Evolutionary conservation across 768 basidiomycete species (phyloP).

Genomic region (Boletus tomentosulus): DNA sequence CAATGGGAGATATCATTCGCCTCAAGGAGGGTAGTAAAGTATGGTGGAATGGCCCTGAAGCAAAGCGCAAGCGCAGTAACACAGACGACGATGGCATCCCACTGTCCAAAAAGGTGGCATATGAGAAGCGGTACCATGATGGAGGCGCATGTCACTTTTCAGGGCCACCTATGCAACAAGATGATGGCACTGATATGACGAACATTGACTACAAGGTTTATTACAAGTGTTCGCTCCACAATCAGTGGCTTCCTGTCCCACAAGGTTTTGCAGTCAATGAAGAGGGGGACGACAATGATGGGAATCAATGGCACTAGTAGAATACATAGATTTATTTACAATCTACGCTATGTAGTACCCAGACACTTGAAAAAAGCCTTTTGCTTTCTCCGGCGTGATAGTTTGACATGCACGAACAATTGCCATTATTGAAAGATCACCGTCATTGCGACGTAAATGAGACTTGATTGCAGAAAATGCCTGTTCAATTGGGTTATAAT

Average conservation of each 20-base stretch:
- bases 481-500: slow-evolving; percentile 29
- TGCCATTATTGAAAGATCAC: neutral
- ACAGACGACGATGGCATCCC: neutral
- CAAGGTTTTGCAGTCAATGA: neutral
- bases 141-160: neutral
- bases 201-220: too few species aligned
- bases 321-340: neutral
- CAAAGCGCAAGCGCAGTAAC: neutral
- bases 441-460: neutral
- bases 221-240: too few species aligned
- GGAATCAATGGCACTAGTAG: neutral
- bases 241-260: too few species aligned
- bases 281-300: neutral
- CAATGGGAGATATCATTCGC: too few species aligned
- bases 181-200: too few species aligned
- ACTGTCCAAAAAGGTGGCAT: neutral
- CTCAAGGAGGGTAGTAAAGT: too few species aligned
- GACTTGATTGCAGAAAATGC: neutral
- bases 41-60: slow-evolving; percentile 1
- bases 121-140: neutral
- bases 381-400: slow-evolving; percentile 2
- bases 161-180: neutral
- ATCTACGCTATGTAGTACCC: neutral
- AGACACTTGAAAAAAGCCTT: slow-evolving; percentile 2
- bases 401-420: neutral